Conservation (phyloP, 2,329 filamentous ascomycete genomes). For the Colletotrichum karsti region DNA sequence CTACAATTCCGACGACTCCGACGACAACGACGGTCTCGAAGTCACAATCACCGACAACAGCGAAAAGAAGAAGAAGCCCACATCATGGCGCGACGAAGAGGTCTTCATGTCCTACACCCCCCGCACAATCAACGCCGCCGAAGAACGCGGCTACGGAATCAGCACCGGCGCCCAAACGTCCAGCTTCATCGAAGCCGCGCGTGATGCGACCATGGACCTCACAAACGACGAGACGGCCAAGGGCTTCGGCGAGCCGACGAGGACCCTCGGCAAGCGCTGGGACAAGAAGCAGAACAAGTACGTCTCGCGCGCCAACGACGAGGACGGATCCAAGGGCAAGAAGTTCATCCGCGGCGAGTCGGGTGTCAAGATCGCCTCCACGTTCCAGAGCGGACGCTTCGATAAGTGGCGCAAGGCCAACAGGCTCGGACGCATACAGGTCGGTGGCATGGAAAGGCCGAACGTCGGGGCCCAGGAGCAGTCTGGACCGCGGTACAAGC, state of each 20-base stretch:
- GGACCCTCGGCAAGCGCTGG: constrained; percentile 82
- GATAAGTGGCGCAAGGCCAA: constrained; percentile 91
- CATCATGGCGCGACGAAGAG: constrained; percentile 70
- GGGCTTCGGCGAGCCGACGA: constrained; percentile 80
- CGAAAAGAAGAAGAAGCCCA: constrained; percentile 51
- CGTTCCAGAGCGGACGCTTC: constrained; percentile 92
- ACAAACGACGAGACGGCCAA: constrained; percentile 86
- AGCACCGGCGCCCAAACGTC: constrained; percentile 79
- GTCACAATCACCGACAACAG: constrained; percentile 73
- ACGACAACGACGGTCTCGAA: constrained; percentile 73
- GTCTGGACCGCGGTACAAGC: constrained; percentile 72
- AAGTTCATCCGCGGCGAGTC: constrained; percentile 87
- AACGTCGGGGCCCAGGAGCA: constrained; percentile 35
- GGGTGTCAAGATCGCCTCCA: constrained; percentile 94
- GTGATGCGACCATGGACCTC: constrained; percentile 90
- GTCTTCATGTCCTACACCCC: constrained; percentile 98
- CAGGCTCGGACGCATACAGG: constrained; percentile 78
- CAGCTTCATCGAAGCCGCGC: constrained; percentile 89
- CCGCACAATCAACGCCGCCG: constrained; percentile 79
- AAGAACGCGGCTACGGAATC: constrained; percentile 93
- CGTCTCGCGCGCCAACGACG: constrained; percentile 89
- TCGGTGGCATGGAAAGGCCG: constrained; percentile 80
- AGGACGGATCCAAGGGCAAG: constrained; percentile 81
- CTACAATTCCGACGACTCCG: constrained; percentile 47
- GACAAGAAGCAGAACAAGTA: constrained; percentile 98